Base-by-base conservation (phyloP, 2,329 filamentous ascomycete genomes). In the Myriangium duriaei region DNA sequence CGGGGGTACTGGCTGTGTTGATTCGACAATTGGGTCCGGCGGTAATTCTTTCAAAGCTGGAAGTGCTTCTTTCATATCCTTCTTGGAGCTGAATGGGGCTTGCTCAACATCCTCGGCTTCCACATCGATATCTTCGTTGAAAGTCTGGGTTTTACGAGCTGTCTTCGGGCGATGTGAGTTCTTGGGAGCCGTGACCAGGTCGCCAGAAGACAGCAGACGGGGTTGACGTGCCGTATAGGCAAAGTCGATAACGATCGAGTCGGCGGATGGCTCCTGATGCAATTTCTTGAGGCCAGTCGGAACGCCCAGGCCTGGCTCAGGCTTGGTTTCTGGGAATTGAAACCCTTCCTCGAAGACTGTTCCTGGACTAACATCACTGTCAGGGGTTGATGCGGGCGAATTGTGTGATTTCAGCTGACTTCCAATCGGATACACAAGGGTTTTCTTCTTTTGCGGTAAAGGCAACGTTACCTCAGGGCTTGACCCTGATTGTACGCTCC, bases 211-310 rank as follows among this genome's bases (percentile, higher is more conserved):
- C 5, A 21, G 30, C 13, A 17, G 11, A 14, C 30, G 28, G 28
- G 26, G 15, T 11, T 30, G 33, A 11, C 16, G 32, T 11, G 30
- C 39, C 10, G 28, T 28, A 37, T 56, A 56, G 5, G 53, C 53
- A 41, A 53, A 57, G 41, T 57, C 53, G 11, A 48, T 46, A 11
- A 56, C 47, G n/a, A 54, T 49, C 2, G 50, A 54, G 10, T 56
- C 51, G 11, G 44, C 48, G 13, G 51, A 54, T 7, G 45, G 39
- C 26, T 47, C 42, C 16, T 51, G 47, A 30, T 55, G 52, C 10
- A 55, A 42, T n/a, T 42, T 40, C 10, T 46, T 21, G 3, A 42
- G 18, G n/a, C 11, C 32, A 11, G 19, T 13, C 2, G 42, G 40
- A 11, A 45, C 17, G n/a, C 42, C 37, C 2, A 42, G 31, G n/a